Conservation (phyloP, 495 filamentous ascomycete genomes). For the Halenospora varia region DNA sequence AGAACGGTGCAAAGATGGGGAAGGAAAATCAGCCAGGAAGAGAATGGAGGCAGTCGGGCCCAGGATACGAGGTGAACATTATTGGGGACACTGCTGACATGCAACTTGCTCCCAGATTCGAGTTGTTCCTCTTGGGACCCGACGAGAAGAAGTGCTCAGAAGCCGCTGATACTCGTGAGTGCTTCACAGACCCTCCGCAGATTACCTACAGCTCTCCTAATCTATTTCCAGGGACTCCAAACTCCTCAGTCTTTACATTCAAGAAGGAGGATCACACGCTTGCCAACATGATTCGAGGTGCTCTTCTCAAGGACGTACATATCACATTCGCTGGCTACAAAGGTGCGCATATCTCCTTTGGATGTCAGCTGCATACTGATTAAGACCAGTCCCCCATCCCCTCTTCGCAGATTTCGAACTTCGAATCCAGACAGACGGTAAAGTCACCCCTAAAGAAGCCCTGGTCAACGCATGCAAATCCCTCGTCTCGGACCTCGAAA, state of each 20-base stretch:
- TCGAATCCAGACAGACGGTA: slow-evolving; percentile 89
- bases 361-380: slow-evolving; percentile 4
- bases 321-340: slow-evolving; percentile 88
- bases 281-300: slow-evolving; percentile 78
- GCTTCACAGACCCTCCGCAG: not conserved
- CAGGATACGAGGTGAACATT: not conserved
- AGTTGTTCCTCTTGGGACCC: slow-evolving; percentile 78
- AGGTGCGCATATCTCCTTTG: slow-evolving; percentile 39
- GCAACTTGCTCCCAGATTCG: slow-evolving; percentile 58
- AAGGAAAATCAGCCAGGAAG: not conserved
- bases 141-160: slow-evolving; percentile 92
- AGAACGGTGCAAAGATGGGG: not conserved
- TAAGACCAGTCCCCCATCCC: slow-evolving; percentile 68
- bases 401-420: slow-evolving; percentile 81
- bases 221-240: slow-evolving; percentile 62
- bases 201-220: not conserved
- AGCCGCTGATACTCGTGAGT: slow-evolving; percentile 79
- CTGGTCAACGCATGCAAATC: slow-evolving; percentile 74
- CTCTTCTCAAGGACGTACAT: slow-evolving; percentile 72
- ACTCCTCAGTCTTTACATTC: slow-evolving; percentile 86
- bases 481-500: slow-evolving; percentile 70
- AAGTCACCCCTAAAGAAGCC: slow-evolving; percentile 79
- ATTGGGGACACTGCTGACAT: not conserved
- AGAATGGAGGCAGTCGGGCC: too few species aligned
- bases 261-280: slow-evolving; percentile 97